Percentiles rank a stretch among this genome's conserved stretches.
Evolutionary conservation across 2,329 filamentous ascomycete genomes (phyloP).

Genomic region (Monosporascus cannonballus): DNA sequence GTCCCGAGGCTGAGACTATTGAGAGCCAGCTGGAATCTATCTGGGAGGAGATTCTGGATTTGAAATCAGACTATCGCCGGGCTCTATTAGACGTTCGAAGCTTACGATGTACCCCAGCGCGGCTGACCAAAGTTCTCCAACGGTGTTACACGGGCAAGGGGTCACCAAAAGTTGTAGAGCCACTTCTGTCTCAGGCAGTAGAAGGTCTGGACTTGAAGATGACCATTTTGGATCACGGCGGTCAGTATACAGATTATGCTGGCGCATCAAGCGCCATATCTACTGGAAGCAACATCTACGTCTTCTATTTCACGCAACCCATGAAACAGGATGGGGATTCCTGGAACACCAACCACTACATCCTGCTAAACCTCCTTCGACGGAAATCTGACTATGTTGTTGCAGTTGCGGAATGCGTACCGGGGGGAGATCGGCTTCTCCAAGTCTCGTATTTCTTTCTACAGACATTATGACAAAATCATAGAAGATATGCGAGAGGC

Average conservation of each 20-base stretch:
- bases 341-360: conserved; percentile 1
- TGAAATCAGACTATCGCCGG: neutral
- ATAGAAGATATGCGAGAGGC: conserved; percentile 2
- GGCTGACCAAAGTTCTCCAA: neutral
- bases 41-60: neutral
- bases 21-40: neutral
- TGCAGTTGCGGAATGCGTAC: conserved; percentile 1
- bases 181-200: neutral
- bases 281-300: conserved; percentile 3
- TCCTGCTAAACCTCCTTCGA: conserved; percentile 2
- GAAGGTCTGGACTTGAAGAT: neutral
- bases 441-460: conserved; percentile 2
- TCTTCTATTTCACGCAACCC: conserved; percentile 3
- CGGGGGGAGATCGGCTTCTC: neutral
- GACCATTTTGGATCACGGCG: neutral
- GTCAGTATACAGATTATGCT: neutral
- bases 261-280: conserved; percentile 2
- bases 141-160: neutral
- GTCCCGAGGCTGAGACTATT: neutral
- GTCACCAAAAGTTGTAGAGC: neutral
- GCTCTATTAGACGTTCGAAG: neutral
- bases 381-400: conserved; percentile 7
- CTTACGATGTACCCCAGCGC: neutral
- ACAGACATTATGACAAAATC: neutral
- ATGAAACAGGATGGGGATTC: conserved; percentile 1